Percentiles rank a stretch among this genome's conserved stretches.
Evolutionary conservation across 2,329 filamentous ascomycete species (phyloP).

Genomic region (Paraphoma chrysanthemicola): DNA sequence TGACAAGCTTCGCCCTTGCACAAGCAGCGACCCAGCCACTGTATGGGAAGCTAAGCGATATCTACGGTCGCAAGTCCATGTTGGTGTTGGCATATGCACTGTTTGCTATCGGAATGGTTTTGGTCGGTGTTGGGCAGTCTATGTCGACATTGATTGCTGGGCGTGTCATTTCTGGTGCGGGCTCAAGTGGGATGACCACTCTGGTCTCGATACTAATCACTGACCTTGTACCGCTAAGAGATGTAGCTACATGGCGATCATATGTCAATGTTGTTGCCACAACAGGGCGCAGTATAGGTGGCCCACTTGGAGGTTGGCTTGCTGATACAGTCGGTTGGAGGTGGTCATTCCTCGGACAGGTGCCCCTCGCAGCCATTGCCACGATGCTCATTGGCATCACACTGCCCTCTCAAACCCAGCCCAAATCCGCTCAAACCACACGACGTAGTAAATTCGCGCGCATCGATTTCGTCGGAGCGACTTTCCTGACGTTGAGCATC

Average conservation of each 20-base stretch:
- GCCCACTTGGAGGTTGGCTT: conserved; percentile 65
- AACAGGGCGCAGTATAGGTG: conserved; percentile 58
- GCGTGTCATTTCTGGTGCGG: conserved; percentile 67
- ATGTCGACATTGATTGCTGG: conserved; percentile 47
- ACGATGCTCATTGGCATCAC: conserved; percentile 53
- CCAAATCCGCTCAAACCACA: not conserved
- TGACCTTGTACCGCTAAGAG: conserved; percentile 58
- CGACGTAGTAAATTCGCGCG: conserved; percentile 51
- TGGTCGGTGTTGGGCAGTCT: conserved; percentile 10
- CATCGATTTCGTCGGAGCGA: conserved; percentile 66
- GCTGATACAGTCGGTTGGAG: conserved; percentile 71
- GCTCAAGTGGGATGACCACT: conserved; percentile 69
- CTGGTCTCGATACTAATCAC: conserved; percentile 56
- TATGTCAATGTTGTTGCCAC: conserved; percentile 62
- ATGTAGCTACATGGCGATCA: conserved; percentile 57
- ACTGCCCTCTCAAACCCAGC: conserved; percentile 16
- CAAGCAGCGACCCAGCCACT: conserved; percentile 47
- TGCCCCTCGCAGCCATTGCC: conserved; percentile 61
- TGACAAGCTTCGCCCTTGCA: conserved; percentile 54
- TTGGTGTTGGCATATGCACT: conserved; percentile 50
- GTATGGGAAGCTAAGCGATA: conserved; percentile 55
- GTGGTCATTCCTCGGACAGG: conserved; percentile 68
- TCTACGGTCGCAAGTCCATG: conserved; percentile 53
- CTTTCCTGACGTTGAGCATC: conserved; percentile 54
- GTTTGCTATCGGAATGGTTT: conserved; percentile 46